These are phyloP conservation scores for Jackrogersella multiformis DNA, from an alignment of 495 filamentous ascomycete genomes.

Conservation along the genomic window DNA sequence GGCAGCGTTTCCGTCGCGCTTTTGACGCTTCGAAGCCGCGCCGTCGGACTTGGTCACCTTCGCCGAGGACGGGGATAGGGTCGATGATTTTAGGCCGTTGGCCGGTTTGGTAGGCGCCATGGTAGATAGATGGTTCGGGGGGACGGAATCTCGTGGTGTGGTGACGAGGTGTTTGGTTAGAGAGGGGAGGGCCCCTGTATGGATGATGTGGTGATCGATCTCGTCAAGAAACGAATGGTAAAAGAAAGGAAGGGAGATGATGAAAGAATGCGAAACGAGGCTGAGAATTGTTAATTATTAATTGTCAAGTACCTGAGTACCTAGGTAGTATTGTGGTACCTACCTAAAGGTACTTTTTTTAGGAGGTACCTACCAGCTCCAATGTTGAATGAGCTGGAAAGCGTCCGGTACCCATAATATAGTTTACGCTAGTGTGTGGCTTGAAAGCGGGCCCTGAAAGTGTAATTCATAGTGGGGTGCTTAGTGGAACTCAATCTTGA, in stretches of 20 bases:
- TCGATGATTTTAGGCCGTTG: conserved; percentile 32
- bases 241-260: conserved; percentile 21
- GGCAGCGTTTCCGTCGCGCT: conserved; percentile 37
- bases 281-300: conserved; percentile 27
- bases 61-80: conserved; percentile 16
- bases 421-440: background rate
- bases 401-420: background rate
- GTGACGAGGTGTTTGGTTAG: conserved; percentile 11
- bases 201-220: conserved; percentile 13
- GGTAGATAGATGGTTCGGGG: background rate
- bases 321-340: too few relatives aligned
- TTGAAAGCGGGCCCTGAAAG: background rate
- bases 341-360: conserved; percentile 6
- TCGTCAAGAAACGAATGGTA: conserved; percentile 33
- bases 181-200: too few relatives aligned
- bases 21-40: conserved; percentile 42
- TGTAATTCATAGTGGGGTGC: too few relatives aligned
- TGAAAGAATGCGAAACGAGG: conserved; percentile 31
- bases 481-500: too few relatives aligned
- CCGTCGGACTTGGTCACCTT: conserved; percentile 36
- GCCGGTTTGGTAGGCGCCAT: conserved; percentile 34
- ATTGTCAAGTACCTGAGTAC: too few relatives aligned
- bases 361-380: background rate
- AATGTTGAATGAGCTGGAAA: background rate
- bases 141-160: background rate